Evolutionary conservation across 352 stramenopile genomes (phyloP).

Genomic region (Globisporangium paddicum): DNA sequence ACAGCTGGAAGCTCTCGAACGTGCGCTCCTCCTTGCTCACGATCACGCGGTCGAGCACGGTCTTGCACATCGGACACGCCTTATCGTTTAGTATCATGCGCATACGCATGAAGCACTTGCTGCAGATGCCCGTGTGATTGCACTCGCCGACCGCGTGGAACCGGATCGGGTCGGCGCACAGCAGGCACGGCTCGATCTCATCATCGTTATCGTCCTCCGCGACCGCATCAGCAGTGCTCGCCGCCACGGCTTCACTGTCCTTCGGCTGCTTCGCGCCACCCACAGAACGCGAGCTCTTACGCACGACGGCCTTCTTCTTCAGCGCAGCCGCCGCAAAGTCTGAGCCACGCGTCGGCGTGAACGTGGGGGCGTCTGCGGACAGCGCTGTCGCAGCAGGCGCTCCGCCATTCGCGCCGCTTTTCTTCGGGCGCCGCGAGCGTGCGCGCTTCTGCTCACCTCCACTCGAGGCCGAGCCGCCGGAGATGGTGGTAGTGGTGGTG

Average conservation of each 20-base stretch:
- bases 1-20: conserved; percentile 75
- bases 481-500: conserved; percentile 23
- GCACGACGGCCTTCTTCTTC: conserved; percentile 21
- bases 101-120: conserved; percentile 80
- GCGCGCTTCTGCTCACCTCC: conserved; percentile 2
- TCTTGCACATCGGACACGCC: conserved; percentile 81
- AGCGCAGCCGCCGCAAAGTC: background rate
- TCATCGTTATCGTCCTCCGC: conserved; percentile 24
- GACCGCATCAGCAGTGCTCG: background rate
- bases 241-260: background rate
- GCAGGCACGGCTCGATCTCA: conserved; percentile 42
- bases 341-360: background rate
- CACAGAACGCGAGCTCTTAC: background rate
- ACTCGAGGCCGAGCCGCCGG: conserved; percentile 9
- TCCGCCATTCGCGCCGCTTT: background rate
- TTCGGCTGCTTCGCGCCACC: background rate
- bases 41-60: conserved; percentile 56
- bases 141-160: conserved; percentile 72
- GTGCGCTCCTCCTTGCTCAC: conserved; percentile 34
- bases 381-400: background rate
- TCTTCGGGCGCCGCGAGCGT: conserved; percentile 7
- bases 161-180: conserved; percentile 65
- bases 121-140: conserved; percentile 80
- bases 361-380: conserved; percentile 10
- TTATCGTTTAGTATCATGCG: conserved; percentile 73